phyloP scores from a whole-genome alignment of 495 filamentous ascomycete species.

The Penicillium paxilli region DNA sequence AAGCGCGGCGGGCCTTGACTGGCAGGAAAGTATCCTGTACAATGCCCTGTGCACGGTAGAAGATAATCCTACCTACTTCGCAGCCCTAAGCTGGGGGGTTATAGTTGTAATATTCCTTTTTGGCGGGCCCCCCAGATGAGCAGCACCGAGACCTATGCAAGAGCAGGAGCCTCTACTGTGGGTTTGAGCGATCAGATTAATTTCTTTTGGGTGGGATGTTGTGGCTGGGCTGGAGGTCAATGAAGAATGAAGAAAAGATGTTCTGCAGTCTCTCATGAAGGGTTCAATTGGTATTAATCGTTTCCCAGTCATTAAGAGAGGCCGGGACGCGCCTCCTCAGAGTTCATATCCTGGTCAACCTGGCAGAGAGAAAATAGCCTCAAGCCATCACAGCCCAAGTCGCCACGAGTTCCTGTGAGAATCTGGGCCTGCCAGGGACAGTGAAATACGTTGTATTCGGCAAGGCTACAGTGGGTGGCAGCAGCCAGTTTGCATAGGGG shows the following conservation, averaged over 20 bases:
- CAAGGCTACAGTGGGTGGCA: constrained; percentile 28
- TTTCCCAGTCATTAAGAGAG: constrained; percentile 6
- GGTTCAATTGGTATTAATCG: constrained; percentile 24
- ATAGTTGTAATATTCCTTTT: neutral
- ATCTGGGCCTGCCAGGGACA: constrained; percentile 36
- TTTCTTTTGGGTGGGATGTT: constrained; percentile 11
- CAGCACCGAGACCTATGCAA: constrained; percentile 1
- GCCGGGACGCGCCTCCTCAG: constrained; percentile 1
- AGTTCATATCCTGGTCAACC: constrained; percentile 9
- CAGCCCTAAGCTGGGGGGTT: constrained; percentile 3
- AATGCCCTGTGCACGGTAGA: neutral
- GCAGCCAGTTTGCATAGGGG: constrained; percentile 30
- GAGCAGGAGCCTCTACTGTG: constrained; percentile 8
- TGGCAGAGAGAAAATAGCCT: constrained; percentile 11
- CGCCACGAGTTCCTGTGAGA: constrained; percentile 39
- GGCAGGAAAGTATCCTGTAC: constrained; percentile 1
- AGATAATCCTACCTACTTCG: neutral
- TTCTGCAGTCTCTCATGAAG: neutral
- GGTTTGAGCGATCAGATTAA: constrained; percentile 10
- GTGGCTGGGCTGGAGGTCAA: constrained; percentile 15
- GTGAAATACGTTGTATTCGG: constrained; percentile 27
- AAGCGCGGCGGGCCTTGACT: constrained; percentile 5
- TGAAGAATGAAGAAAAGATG: neutral
- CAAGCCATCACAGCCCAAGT: constrained; percentile 14
- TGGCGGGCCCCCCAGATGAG: neutral